Evolutionary conservation across 2,329 filamentous ascomycete species (phyloP), one percentile per base, ranked within the genome.

Genomic region (Paramyrothecium roridum): DNA sequence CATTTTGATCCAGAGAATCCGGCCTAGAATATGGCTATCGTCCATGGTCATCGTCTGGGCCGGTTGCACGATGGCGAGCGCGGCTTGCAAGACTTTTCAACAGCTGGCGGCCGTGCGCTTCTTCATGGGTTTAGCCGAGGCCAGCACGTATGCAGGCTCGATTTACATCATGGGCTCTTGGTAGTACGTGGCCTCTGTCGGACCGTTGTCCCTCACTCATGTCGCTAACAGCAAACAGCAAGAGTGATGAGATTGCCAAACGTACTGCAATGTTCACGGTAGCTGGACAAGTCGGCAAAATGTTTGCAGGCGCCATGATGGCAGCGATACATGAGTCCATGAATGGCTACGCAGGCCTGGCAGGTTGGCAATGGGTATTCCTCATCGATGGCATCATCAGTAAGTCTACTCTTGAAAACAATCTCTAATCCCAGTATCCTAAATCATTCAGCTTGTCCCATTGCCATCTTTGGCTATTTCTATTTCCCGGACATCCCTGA

Each of bases 31-130:
- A 57, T 87, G 82, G 72, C 84, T 84, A 60, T 83, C 83, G 0
- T 63, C 73, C 10, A 84, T 83, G 76, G 83, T 85, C 72, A 55
- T 85, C 13, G 59, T 80, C 48, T 88, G 85, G 86, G 83, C 79
- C 1, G 73, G 74, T 0, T 65, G 88, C 11, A 88, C 84, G 0
- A 64, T 64, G 80, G 21, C 48, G 2, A 66, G 63, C 16, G 66
- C 68, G 1, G 69, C 62, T 3, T 69, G 63, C 49, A 67, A 64
- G 19, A 71, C 65, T 0, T 69, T 62, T 1, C 53, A 59, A 2
- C 66, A 69, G 23, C 61, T 69, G 1, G 67, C 61, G 8, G 67
- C 59, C 1, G 57, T 70, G 1, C 56, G 67, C 1, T 68, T 68
- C 56, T 61, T 67, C 17, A 58, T 67, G 0, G 67, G 67, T 1